Conservation (phyloP, 768 basidiomycete genomes). For the Cantharellus cinnabarinus region DNA sequence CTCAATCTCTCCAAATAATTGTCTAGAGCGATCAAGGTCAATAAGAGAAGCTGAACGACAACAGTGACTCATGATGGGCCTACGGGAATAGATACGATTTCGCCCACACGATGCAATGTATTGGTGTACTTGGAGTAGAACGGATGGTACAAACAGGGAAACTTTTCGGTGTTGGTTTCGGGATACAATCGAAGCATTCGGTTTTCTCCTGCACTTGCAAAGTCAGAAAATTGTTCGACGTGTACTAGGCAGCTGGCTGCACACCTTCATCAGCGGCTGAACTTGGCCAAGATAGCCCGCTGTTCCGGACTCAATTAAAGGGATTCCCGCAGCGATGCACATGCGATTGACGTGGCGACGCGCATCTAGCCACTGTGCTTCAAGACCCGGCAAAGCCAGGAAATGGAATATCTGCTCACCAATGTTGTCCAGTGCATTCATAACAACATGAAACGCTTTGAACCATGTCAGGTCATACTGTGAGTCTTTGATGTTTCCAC, state of each 20-base stretch:
- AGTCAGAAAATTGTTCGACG: background rate
- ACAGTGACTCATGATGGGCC: conserved; percentile 13
- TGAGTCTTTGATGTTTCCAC: conserved; percentile 88
- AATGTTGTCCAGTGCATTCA: conserved; percentile 92
- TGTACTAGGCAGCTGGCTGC: background rate
- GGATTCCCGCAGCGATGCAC: conserved; percentile 83
- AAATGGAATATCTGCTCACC: conserved; percentile 28
- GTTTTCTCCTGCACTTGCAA: conserved; percentile 40
- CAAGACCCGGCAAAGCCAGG: background rate
- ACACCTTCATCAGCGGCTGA: conserved; percentile 74
- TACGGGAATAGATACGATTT: conserved; percentile 91
- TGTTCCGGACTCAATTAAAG: conserved; percentile 89
- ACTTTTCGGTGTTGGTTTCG: conserved; percentile 80
- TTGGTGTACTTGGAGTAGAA: conserved; percentile 88
- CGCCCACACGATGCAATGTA: conserved; percentile 98
- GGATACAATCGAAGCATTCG: conserved; percentile 93
- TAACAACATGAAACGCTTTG: conserved; percentile 69
- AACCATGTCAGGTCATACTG: conserved; percentile 87
- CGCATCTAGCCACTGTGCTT: conserved; percentile 38
- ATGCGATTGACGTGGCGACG: conserved; percentile 92
- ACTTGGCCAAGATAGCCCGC: conserved; percentile 96
- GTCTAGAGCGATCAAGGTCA: conserved; percentile 25
- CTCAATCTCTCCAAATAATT: conserved; percentile 74
- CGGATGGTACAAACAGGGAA: conserved; percentile 97
- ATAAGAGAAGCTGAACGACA: background rate